Percentiles rank a stretch among this genome's conserved stretches.
Evolutionary conservation across 2,329 filamentous ascomycete species (phyloP).

Genomic region (Zopfia rhizophila): DNA sequence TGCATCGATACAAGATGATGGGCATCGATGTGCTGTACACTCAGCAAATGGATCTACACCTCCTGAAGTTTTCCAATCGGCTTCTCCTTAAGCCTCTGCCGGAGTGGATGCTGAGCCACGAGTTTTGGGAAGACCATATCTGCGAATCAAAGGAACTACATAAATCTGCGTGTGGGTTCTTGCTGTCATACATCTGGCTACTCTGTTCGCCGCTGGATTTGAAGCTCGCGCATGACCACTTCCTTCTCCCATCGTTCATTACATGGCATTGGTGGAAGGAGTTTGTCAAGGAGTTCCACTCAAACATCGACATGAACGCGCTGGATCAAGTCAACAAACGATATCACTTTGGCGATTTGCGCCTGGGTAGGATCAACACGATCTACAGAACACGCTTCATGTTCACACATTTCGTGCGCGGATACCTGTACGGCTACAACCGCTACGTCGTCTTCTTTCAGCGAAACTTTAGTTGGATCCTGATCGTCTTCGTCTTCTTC

Average conservation of each 20-base stretch:
- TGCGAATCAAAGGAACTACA: constrained; percentile 31
- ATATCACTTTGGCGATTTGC: constrained; percentile 49
- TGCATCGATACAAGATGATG: constrained; percentile 50
- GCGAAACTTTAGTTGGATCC: constrained; percentile 50
- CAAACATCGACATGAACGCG: constrained; percentile 40
- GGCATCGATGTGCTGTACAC: constrained; percentile 41
- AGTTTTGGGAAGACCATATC: constrained; percentile 44
- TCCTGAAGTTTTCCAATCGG: constrained; percentile 45
- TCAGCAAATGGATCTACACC: constrained; percentile 49
- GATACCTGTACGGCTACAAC: constrained; percentile 53
- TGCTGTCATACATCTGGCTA: constrained; percentile 50
- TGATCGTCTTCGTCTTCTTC: constrained; percentile 51
- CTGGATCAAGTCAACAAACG: constrained; percentile 50
- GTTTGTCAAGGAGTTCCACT: constrained; percentile 40
- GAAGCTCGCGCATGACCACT: constrained; percentile 42
- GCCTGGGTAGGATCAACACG: constrained; percentile 47
- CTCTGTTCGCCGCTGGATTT: constrained; percentile 45
- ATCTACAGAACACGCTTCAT: constrained; percentile 47
- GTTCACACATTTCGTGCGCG: constrained; percentile 48
- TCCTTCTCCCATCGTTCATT: constrained; percentile 39
- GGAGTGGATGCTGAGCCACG: constrained; percentile 40
- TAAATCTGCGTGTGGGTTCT: constrained; percentile 41
- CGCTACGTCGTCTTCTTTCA: constrained; percentile 53
- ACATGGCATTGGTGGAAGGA: constrained; percentile 49
- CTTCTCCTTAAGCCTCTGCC: constrained; percentile 47